Evolutionary conservation across 1,284 basidiomycete genomes (phyloP).

Genomic region (Singerocomus inundabilis): DNA sequence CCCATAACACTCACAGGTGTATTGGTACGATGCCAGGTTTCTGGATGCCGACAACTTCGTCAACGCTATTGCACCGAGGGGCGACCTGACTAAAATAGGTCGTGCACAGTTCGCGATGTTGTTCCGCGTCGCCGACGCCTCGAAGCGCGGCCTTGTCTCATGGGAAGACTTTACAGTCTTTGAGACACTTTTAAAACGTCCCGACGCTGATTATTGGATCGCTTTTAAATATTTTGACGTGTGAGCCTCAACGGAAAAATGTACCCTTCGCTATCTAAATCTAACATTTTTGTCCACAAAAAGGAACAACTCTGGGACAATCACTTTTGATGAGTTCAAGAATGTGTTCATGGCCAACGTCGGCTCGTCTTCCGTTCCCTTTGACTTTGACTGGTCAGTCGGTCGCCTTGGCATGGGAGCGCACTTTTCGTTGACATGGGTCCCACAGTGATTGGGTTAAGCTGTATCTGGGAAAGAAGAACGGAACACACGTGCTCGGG

Average conservation of each 20-base stretch:
- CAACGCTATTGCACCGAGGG: constrained; percentile 86
- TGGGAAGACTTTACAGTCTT: constrained; percentile 96
- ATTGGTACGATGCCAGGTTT: constrained; percentile 48
- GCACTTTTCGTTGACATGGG: constrained; percentile 8
- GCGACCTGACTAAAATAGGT: constrained; percentile 81
- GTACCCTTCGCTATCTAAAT: background rate
- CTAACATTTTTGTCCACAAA: constrained; percentile 4
- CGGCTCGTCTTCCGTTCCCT: constrained; percentile 81
- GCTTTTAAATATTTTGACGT: constrained; percentile 96
- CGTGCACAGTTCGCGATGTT: constrained; percentile 84
- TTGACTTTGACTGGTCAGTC: constrained; percentile 86
- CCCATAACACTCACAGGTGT: constrained; percentile 5
- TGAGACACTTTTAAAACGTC: constrained; percentile 84
- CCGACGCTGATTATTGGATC: constrained; percentile 94
- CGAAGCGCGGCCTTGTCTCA: constrained; percentile 76
- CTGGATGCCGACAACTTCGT: constrained; percentile 85
- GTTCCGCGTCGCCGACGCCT: constrained; percentile 86
- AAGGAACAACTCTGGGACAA: constrained; percentile 84
- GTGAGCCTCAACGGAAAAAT: constrained; percentile 50
- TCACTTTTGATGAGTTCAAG: constrained; percentile 93
- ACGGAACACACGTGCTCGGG: constrained; percentile 86
- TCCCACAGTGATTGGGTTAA: constrained; percentile 83
- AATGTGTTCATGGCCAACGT: constrained; percentile 82
- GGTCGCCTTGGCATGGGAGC: constrained; percentile 2
- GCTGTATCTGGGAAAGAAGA: constrained; percentile 88